These are phyloP conservation scores for Alternaria novae-zelandiae DNA, from an alignment of 2,329 filamentous ascomycete species.

Conservation along the genomic window DNA sequence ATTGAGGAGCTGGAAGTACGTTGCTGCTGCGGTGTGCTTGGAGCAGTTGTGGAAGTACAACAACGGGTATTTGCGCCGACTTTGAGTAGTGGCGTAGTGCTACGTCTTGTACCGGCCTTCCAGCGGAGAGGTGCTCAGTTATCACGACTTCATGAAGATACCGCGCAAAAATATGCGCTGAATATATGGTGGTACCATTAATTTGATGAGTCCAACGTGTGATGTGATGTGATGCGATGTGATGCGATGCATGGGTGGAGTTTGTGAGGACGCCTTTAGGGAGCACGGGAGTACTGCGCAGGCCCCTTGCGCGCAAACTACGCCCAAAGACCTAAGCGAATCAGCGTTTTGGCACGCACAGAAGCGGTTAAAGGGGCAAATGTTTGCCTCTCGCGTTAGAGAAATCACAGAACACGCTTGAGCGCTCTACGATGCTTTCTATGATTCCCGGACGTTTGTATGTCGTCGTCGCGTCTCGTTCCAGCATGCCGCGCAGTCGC, in stretches of 20 bases:
- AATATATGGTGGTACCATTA: not conserved
- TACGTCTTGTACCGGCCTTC: not conserved
- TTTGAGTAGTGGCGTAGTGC: slow-evolving; percentile 14
- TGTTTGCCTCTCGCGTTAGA: not conserved
- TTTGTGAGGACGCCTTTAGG: not conserved
- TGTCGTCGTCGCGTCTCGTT: not conserved
- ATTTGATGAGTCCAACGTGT: not conserved
- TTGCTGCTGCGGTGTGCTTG: slow-evolving; percentile 59
- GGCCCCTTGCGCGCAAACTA: not conserved
- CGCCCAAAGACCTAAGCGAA: not conserved
- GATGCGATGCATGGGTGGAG: not conserved
- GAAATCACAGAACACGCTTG: not conserved
- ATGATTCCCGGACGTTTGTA: not conserved
- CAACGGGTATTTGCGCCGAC: slow-evolving; percentile 12
- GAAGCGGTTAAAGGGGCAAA: not conserved
- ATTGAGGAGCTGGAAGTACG: slow-evolving; percentile 60
- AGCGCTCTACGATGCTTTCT: too few species aligned
- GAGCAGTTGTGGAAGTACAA: slow-evolving; percentile 53
- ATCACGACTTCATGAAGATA: not conserved
- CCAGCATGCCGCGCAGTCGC: not conserved
- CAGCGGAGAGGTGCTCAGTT: not conserved
- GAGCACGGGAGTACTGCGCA: not conserved
- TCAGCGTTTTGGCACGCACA: not conserved
- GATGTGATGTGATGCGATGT: not conserved
- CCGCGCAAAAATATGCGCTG: not conserved